A percentile compares a stretch with the other conserved stretches of the same genome.
phyloP scores from a whole-genome alignment of 805 yeast genomes.

The Candida insectalens region DNA sequence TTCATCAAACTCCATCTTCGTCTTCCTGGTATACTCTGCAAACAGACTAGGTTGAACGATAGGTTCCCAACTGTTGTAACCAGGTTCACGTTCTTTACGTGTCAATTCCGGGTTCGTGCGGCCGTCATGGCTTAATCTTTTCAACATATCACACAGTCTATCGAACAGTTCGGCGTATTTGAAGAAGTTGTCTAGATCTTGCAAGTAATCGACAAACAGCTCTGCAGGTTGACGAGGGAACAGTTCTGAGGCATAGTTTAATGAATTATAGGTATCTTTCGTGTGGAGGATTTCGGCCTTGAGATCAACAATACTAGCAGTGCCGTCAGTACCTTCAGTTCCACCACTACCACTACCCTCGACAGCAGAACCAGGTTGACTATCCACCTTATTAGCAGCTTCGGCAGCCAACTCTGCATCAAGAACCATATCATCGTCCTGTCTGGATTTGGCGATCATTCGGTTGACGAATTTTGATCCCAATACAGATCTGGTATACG shows the following conservation, averaged over 20 bases:
- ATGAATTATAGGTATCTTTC: too few species aligned
- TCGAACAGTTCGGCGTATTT: conserved; percentile 19
- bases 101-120: conserved; percentile 6
- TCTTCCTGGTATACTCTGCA: conserved; percentile 17
- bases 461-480: conserved; percentile 14
- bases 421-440: not conserved
- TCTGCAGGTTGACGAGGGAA: conserved; percentile 4
- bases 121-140: conserved; percentile 15
- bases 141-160: conserved; percentile 22
- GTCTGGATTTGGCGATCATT: conserved; percentile 10
- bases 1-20: conserved; percentile 22
- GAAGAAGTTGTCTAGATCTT: conserved; percentile 11
- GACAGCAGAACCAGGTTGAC: not conserved
- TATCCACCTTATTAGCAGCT: conserved; percentile 6
- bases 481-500: conserved; percentile 12
- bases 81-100: conserved; percentile 3
- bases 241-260: too few species aligned
- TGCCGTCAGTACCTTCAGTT: too few species aligned
- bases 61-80: conserved; percentile 12
- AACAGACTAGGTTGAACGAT: conserved; percentile 18
- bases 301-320: too few species aligned
- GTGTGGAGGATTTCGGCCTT: not conserved
- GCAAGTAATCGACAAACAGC: conserved; percentile 5
- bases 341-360: too few species aligned
- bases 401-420: not conserved